Evolutionary conservation across 2,329 filamentous ascomycete genomes (phyloP), one percentile per base, ranked within the genome.

Genomic region (Hypoxylon rubiginosum): DNA sequence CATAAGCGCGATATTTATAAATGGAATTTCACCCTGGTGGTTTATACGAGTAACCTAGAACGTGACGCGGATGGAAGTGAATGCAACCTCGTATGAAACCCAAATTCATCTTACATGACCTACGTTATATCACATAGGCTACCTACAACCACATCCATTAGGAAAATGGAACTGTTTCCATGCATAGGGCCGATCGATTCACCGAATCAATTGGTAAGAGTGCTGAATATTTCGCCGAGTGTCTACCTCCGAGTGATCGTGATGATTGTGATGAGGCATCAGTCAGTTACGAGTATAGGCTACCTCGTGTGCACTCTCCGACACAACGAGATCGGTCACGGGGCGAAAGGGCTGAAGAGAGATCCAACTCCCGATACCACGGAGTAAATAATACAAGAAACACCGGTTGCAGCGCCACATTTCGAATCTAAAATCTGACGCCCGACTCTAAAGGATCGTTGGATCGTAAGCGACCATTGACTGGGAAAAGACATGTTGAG

Each of bases 21-120:
- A 45, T 24, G 41, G 41, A 21, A 13, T 13, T 3, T 39, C 15
- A 39, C 34, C 34, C 41, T 21, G 17, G 19, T 19, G 41, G 8
- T 45, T 45, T 19, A 45, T 45, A 45, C 41, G 41, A 45, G 34
- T 13, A 45, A 19, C 41, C 17, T 45, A 13, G 19, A 24, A 21
- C 4, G 17, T 24, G 19, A 19, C 21, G 17, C 41, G 15, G 21
- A 17, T 17, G 9, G 39, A 17, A 7, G 17, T 24, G 17, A 21
- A 9, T 45, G 41, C 17, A 45, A 45, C 41, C 41, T 45, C 41
- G 41, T 45, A 45, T 45, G 41, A 45, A n/a, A 43, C 4, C n/a
- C n/a, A 19, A 43, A 43, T 21, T 43, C 32, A 19, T 43, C 39
- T 17, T 19, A 43, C 39, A 43, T 43, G 17, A 21, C 32, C 32